phyloP scores from a whole-genome alignment of 805 yeast genomes.

The Zygotorulaspora danielsina region DNA sequence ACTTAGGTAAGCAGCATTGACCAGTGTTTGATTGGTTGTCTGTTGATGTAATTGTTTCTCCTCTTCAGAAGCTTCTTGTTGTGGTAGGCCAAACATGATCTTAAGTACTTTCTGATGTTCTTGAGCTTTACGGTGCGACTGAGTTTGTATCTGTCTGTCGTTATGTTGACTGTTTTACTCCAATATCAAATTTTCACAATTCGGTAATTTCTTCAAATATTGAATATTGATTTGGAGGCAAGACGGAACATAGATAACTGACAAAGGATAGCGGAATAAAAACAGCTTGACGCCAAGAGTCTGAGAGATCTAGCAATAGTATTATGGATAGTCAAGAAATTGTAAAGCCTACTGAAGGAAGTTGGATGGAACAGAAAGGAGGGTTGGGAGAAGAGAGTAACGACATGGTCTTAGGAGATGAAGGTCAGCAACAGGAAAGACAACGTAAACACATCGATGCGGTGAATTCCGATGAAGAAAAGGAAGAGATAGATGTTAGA shows the following conservation, averaged over 20 bases:
- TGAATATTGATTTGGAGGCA: too few relatives aligned
- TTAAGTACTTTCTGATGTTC: conserved; percentile 13
- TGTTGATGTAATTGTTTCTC: conserved; percentile 64
- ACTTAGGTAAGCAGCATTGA: conserved; percentile 58
- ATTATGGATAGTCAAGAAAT: conserved; percentile 10
- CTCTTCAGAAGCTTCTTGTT: conserved; percentile 53
- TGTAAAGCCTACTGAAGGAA: conserved; percentile 2
- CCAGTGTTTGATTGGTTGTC: conserved; percentile 55
- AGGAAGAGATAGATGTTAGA: conserved; percentile 13
- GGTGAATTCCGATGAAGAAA: conserved; percentile 23
- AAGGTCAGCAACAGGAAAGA: conserved; percentile 18
- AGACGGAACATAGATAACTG: too few relatives aligned
- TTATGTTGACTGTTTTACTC: too few relatives aligned
- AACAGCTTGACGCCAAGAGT: neutral
- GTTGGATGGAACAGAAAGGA: conserved; percentile 4
- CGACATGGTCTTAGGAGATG: conserved; percentile 1
- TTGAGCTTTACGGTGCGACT: neutral
- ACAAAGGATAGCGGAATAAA: too few relatives aligned
- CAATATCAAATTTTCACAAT: neutral
- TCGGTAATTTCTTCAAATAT: neutral
- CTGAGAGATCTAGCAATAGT: too few relatives aligned
- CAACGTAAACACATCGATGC: conserved; percentile 29
- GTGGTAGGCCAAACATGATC: conserved; percentile 49
- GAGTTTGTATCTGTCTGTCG: neutral
- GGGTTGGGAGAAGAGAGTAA: conserved; percentile 1